Evolutionary conservation across 768 basidiomycete species (phyloP).

Genomic region (Ramaria rubella): DNA sequence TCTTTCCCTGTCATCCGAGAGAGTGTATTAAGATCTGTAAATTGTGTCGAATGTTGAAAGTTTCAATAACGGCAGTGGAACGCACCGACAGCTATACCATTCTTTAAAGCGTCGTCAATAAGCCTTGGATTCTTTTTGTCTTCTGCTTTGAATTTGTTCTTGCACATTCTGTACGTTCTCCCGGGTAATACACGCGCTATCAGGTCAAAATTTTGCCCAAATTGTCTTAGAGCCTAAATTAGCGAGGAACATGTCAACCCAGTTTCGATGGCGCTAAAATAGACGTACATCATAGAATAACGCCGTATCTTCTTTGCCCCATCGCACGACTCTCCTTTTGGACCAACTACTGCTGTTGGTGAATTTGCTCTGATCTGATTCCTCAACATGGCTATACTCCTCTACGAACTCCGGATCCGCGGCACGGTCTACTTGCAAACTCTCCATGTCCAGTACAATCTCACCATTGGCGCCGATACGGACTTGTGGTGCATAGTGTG

Average conservation of each 20-base stretch:
- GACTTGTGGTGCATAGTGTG: constrained; percentile 78
- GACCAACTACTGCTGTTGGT: constrained; percentile 76
- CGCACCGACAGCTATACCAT: constrained; percentile 70
- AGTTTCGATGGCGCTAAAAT: not conserved
- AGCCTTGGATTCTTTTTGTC: constrained; percentile 72
- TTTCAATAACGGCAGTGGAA: constrained; percentile 7
- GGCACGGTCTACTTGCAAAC: constrained; percentile 68
- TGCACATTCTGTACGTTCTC: constrained; percentile 83
- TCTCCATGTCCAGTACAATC: constrained; percentile 81
- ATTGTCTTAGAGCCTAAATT: constrained; percentile 77
- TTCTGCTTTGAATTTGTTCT: constrained; percentile 89
- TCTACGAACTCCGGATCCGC: constrained; percentile 39
- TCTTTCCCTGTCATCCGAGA: constrained; percentile 81
- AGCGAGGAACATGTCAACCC: not conserved
- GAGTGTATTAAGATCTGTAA: constrained; percentile 61
- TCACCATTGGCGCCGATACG: constrained; percentile 84
- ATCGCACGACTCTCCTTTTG: constrained; percentile 75
- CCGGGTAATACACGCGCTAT: constrained; percentile 82
- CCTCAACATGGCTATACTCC: constrained; percentile 75
- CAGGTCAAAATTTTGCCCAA: constrained; percentile 89
- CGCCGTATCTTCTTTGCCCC: constrained; percentile 88
- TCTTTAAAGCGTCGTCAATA: constrained; percentile 50
- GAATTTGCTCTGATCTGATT: constrained; percentile 79
- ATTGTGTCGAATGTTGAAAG: not conserved
- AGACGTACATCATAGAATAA: constrained; percentile 74